These are phyloP conservation scores for Parastagonospora avenae DNA, from an alignment of 2,329 filamentous ascomycete genomes.

Conservation along the genomic window DNA sequence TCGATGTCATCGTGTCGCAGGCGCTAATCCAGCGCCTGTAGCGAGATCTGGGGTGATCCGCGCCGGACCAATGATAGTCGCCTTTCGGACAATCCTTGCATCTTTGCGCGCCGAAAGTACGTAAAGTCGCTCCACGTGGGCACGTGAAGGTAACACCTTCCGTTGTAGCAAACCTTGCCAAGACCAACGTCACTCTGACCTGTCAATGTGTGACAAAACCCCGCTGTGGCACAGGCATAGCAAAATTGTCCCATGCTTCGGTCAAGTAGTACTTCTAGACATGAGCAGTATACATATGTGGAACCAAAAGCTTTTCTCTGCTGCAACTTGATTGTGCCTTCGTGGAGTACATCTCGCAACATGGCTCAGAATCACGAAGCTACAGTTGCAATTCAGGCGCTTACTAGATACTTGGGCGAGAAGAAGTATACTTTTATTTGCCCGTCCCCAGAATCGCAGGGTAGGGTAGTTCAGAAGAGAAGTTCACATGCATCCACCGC, in stretches of 20 bases:
- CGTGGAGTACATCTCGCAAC: background rate
- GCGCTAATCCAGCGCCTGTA: background rate
- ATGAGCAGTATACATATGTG: no score
- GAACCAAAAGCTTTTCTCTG: no score
- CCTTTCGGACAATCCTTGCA: background rate
- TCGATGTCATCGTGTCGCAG: slow-evolving; percentile 4
- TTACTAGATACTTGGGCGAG: slow-evolving; percentile 18
- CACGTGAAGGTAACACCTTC: background rate
- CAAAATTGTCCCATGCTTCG: no score
- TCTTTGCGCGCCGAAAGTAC: background rate
- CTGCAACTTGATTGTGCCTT: no score
- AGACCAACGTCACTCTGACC: slow-evolving; percentile 24
- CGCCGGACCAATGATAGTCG: background rate
- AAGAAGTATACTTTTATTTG: slow-evolving; percentile 22
- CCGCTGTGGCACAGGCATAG: background rate
- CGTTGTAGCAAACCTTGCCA: slow-evolving; percentile 1
- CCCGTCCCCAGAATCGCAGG: slow-evolving; percentile 27
- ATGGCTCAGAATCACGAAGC: slow-evolving; percentile 2
- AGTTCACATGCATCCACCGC: slow-evolving; percentile 12
- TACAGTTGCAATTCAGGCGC: slow-evolving; percentile 12
- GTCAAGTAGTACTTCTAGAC: no score
- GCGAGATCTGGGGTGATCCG: slow-evolving; percentile 1
- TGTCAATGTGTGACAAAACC: background rate
- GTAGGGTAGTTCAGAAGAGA: slow-evolving; percentile 22
- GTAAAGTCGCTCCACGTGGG: background rate